phyloP scores from a whole-genome alignment of 2,329 filamentous ascomycete genomes.

The Herpotrichia juniperi region DNA sequence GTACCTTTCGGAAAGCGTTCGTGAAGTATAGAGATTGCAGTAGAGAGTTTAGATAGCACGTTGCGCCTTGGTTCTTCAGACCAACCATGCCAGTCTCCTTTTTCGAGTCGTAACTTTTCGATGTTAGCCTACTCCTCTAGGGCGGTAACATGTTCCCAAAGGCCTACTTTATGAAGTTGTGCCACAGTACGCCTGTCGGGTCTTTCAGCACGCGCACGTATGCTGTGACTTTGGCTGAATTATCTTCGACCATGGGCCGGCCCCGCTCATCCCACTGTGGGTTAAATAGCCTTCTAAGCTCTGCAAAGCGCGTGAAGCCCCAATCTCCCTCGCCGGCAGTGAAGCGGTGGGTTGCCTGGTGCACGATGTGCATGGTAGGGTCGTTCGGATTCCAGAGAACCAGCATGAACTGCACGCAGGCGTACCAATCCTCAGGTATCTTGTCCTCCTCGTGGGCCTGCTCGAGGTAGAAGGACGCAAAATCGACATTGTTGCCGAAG shows the following conservation, averaged over 20 bases:
- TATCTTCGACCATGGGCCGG: conserved; percentile 78
- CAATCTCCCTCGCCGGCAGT: conserved; percentile 96
- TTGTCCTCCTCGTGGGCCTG: conserved; percentile 84
- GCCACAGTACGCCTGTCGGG: conserved; percentile 87
- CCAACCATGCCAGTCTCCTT: conserved; percentile 98
- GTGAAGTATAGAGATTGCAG: conserved; percentile 57
- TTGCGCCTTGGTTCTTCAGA: conserved; percentile 92
- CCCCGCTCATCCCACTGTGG: conserved; percentile 72
- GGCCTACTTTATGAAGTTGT: conserved; percentile 77
- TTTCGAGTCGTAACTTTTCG: conserved; percentile 84
- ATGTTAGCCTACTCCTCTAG: background rate
- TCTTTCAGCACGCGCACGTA: conserved; percentile 84
- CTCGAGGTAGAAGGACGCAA: conserved; percentile 94
- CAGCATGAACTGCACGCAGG: conserved; percentile 92
- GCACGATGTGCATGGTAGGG: conserved; percentile 76
- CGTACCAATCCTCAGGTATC: conserved; percentile 87
- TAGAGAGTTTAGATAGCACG: conserved; percentile 60
- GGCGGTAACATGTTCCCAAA: background rate
- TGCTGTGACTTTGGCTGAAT: conserved; percentile 78
- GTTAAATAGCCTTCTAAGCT: conserved; percentile 84
- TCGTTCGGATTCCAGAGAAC: conserved; percentile 95
- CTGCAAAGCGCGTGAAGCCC: conserved; percentile 97
- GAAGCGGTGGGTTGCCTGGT: conserved; percentile 91
- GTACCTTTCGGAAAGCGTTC: conserved; percentile 90
- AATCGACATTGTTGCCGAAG: conserved; percentile 91